These are phyloP conservation scores for Rhodomyrtus psidioides DNA, from an alignment of 441 rosid genomes.

Conservation along the genomic window DNA sequence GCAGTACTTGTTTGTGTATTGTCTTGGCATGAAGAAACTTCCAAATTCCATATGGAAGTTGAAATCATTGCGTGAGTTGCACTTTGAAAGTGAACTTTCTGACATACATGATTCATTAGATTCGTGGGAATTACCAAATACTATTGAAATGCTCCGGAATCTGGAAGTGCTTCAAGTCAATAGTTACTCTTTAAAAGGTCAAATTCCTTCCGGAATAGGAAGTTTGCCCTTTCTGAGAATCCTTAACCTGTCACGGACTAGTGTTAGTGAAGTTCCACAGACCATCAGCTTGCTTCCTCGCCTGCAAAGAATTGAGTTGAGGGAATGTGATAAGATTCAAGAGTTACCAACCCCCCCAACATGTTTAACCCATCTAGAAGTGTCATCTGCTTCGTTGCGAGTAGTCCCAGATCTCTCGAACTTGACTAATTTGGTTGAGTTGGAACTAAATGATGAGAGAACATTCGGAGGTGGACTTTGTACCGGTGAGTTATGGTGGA, in stretches of 20 bases:
- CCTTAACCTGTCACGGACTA: rapidly evolving
- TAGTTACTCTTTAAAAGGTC: not conserved
- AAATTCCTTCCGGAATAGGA: not conserved
- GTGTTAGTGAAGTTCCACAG: not conserved
- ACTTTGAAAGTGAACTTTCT: not conserved
- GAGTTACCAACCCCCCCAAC: not conserved
- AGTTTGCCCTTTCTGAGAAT: not conserved
- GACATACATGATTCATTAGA: rapidly evolving
- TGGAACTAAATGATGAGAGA: not conserved
- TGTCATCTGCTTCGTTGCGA: not conserved
- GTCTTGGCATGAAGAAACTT: rapidly evolving
- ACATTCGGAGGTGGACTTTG: not conserved
- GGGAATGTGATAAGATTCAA: not conserved
- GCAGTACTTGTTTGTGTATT: not conserved
- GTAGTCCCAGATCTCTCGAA: not conserved
- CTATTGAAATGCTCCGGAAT: not conserved
- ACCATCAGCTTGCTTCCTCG: not conserved
- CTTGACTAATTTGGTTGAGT: too few relatives aligned
- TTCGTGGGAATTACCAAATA: not conserved
- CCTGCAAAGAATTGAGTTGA: not conserved
- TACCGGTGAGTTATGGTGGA: not conserved
- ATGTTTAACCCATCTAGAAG: not conserved
- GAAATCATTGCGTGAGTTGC: not conserved
- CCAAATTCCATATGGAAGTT: not conserved
- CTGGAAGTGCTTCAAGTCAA: not conserved